These are phyloP conservation scores for Podaxis sp. DNA, from an alignment of 768 basidiomycete genomes.

Conservation along the genomic window DNA sequence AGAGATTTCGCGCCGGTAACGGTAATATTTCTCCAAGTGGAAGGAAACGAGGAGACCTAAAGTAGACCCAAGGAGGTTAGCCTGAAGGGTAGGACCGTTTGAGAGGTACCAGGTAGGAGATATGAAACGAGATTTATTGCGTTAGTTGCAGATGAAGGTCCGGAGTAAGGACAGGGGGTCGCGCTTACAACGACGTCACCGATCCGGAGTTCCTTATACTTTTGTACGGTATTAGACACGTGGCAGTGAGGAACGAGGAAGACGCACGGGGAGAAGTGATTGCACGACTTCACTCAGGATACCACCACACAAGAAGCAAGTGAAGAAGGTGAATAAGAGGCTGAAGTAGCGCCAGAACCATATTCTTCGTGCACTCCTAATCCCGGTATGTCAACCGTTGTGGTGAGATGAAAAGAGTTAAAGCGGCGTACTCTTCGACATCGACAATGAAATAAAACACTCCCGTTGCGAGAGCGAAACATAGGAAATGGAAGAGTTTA, in stretches of 20 bases:
- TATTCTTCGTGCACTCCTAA: conserved; percentile 72
- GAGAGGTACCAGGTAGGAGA: too few species aligned
- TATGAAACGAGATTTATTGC: too few species aligned
- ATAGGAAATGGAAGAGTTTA: conserved; percentile 79
- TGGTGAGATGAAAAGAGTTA: not conserved
- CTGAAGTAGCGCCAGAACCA: conserved; percentile 85
- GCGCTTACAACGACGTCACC: conserved; percentile 65
- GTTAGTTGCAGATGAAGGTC: not conserved
- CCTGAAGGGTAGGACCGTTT: conserved; percentile 41
- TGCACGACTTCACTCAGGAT: conserved; percentile 83
- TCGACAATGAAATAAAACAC: conserved; percentile 89
- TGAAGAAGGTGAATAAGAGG: conserved; percentile 63
- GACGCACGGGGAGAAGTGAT: conserved; percentile 65
- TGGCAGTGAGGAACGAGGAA: not conserved
- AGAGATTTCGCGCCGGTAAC: conserved; percentile 77
- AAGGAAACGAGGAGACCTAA: conserved; percentile 68
- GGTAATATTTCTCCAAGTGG: conserved; percentile 73
- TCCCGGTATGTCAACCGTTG: not conserved
- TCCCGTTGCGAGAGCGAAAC: conserved; percentile 71
- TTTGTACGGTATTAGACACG: conserved; percentile 25
- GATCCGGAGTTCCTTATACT: conserved; percentile 73
- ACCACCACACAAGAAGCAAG: conserved; percentile 80
- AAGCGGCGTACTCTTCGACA: conserved; percentile 72
- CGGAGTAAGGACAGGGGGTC: conserved; percentile 11
- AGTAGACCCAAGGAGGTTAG: conserved; percentile 73